Percentiles rank a stretch among this genome's conserved stretches.
Evolutionary conservation across 441 rosid species (phyloP).

Genomic region (Caryocar brasiliense): DNA sequence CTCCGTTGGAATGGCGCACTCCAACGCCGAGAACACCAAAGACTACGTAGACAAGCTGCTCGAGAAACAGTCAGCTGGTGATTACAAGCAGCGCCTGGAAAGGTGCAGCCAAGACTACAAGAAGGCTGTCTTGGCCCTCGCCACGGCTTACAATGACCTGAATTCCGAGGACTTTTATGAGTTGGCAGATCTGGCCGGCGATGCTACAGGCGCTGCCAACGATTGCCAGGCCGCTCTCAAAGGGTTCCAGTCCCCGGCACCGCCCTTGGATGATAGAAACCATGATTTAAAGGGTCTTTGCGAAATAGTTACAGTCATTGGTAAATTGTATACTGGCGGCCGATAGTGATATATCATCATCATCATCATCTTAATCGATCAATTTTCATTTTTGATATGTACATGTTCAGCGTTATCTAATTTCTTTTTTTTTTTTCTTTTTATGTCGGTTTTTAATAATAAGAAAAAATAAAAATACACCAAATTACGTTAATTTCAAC

Average conservation of each 20-base stretch:
- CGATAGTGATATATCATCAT: too few species aligned
- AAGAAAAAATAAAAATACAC: too few species aligned
- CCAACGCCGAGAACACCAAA: constrained; percentile 13
- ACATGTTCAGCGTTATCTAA: too few species aligned
- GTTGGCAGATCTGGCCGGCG: constrained; percentile 6
- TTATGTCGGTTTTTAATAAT: too few species aligned
- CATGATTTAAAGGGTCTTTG: constrained; percentile 11
- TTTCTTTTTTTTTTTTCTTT: too few species aligned
- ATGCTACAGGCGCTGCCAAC: constrained; percentile 5
- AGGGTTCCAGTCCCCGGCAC: background rate
- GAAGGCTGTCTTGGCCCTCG: constrained; percentile 1
- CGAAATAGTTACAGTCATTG: constrained; percentile 11
- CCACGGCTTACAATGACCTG: constrained; percentile 16
- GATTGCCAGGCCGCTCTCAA: constrained; percentile 12
- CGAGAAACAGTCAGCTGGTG: background rate
- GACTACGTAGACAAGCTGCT: constrained; percentile 8
- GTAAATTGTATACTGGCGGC: constrained; percentile 10
- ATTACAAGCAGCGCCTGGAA: constrained; percentile 2
- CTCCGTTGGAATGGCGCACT: constrained; percentile 12
- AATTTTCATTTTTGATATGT: too few species aligned
- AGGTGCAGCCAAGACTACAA: constrained; percentile 15
- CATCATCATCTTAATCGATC: too few species aligned
- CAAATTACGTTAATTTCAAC: too few species aligned
- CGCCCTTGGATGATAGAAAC: constrained; percentile 1
- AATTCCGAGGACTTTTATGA: constrained; percentile 26